Evolutionary conservation across 225 moss, liverwort and hornwort species (phyloP).

Genomic region (Takakia lepidozioides): DNA sequence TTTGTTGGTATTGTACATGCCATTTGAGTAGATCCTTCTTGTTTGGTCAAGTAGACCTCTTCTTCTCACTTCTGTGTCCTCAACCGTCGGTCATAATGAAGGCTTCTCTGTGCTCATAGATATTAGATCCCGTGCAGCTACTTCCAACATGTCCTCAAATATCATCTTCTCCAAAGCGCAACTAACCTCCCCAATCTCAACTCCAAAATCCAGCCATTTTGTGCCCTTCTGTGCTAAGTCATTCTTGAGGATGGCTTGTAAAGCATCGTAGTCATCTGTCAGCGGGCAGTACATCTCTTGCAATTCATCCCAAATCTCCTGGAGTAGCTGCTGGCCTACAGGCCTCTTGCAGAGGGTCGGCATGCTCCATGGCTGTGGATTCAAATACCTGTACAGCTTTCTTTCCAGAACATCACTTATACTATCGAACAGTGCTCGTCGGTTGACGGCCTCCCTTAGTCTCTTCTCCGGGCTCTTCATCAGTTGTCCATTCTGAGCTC

Average conservation of each 20-base stretch:
- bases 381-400: constrained; percentile 21
- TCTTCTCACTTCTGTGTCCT: too few relatives aligned
- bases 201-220: constrained; percentile 28
- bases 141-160: constrained; percentile 35
- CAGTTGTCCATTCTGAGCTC: constrained; percentile 9
- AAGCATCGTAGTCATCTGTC: constrained; percentile 26
- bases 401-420: constrained; percentile 28
- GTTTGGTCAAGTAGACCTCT: too few relatives aligned
- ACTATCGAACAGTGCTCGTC: constrained; percentile 35
- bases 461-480: too few relatives aligned
- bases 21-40: too few relatives aligned
- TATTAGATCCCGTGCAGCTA: constrained; percentile 31
- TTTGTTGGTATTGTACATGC: too few relatives aligned
- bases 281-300: constrained; percentile 13
- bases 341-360: constrained; percentile 20
- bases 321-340: constrained; percentile 19
- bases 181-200: constrained; percentile 31
- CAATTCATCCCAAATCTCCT: constrained; percentile 37
- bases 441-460: constrained; percentile 26
- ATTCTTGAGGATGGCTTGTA: constrained; percentile 34
- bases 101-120: too few relatives aligned
- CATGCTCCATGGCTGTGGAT: constrained; percentile 30
- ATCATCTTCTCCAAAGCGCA: constrained; percentile 30
- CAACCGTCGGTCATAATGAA: too few relatives aligned
- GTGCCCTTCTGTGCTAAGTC: constrained; percentile 31